These are phyloP conservation scores for Mycena citricolor DNA, from an alignment of 1,284 basidiomycete species.

Conservation along the genomic window DNA sequence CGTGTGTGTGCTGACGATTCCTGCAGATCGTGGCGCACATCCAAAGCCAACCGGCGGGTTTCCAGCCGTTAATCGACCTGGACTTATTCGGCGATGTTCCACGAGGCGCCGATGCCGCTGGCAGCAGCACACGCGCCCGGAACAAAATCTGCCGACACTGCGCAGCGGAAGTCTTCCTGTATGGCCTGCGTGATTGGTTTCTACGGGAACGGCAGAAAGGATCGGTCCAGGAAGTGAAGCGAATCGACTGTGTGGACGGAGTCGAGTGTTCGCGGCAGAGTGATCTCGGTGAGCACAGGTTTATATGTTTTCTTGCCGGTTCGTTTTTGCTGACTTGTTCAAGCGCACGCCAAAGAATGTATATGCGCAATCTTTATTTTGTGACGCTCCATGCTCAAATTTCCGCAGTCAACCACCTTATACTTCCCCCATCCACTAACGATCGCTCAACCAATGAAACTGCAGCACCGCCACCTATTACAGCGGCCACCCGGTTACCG, in stretches of 20 bases:
- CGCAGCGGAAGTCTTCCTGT: slow-evolving; percentile 69
- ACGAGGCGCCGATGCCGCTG: slow-evolving; percentile 52
- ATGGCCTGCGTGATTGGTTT: slow-evolving; percentile 79
- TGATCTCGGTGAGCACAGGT: slow-evolving; percentile 65
- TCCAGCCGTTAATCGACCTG: slow-evolving; percentile 62
- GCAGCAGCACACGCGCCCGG: slow-evolving; percentile 56
- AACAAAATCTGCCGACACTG: slow-evolving; percentile 65
- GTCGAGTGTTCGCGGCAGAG: slow-evolving; percentile 54
- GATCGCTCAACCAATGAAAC: too few relatives aligned
- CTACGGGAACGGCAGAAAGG: slow-evolving; percentile 69
- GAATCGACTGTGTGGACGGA: slow-evolving; percentile 67
- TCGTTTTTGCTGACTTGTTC: background rate
- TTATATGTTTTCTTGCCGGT: slow-evolving; percentile 11
- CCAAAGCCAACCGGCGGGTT: slow-evolving; percentile 57
- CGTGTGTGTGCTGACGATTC: slow-evolving; percentile 10
- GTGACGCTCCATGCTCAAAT: slow-evolving; percentile 9
- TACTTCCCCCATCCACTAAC: too few relatives aligned
- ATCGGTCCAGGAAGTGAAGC: slow-evolving; percentile 50
- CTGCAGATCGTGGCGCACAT: slow-evolving; percentile 61
- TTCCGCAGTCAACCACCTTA: slow-evolving; percentile 49
- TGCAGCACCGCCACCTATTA: too few relatives aligned
- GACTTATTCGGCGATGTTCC: slow-evolving; percentile 67
- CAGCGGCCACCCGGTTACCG: too few relatives aligned
- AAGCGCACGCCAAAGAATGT: slow-evolving; percentile 75
- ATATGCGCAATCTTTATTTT: slow-evolving; percentile 28